Evolutionary conservation across 164 flowering plant species (phyloP).

Genomic region (Litsea cubeba): DNA sequence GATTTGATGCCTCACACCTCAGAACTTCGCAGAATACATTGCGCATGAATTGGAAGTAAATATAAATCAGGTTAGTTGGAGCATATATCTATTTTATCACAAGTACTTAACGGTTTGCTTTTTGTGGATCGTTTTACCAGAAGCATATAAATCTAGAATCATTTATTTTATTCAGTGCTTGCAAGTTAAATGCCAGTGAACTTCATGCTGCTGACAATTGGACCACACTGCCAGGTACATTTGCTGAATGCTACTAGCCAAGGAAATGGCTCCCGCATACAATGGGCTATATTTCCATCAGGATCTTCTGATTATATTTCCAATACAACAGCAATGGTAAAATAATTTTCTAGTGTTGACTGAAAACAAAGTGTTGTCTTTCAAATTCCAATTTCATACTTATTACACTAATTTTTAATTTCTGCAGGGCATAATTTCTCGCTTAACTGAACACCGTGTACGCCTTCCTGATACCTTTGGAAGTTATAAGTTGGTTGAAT

Average conservation of each 20-base stretch:
- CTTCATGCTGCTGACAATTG: background rate
- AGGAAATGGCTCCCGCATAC: slow-evolving; percentile 47
- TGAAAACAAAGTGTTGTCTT: background rate
- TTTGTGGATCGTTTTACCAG: background rate
- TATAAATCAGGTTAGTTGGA: slow-evolving; percentile 58
- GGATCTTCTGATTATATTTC: slow-evolving; percentile 46
- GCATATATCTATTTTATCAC: background rate
- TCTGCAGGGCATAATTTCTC: slow-evolving; percentile 54
- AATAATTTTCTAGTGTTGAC: slow-evolving; percentile 1
- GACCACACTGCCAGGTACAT: slow-evolving; percentile 52
- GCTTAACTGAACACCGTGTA: slow-evolving; percentile 48
- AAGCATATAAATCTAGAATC: background rate
- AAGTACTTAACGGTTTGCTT: background rate
- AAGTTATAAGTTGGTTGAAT: slow-evolving; percentile 48
- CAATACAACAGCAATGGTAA: slow-evolving; percentile 60
- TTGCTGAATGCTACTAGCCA: slow-evolving; percentile 44
- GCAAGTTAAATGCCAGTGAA: background rate
- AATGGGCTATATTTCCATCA: slow-evolving; percentile 59
- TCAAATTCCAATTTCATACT: background rate
- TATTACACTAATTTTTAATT: slow-evolving; percentile 4
- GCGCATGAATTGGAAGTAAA: slow-evolving; percentile 56
- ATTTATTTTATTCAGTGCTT: background rate
- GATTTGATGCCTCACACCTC: slow-evolving; percentile 54
- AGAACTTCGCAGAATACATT: slow-evolving; percentile 50
- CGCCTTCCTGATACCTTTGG: slow-evolving; percentile 64